phyloP scores from a whole-genome alignment of 176 grass and related monocot genomes.

The Triticum turgidum region DNA sequence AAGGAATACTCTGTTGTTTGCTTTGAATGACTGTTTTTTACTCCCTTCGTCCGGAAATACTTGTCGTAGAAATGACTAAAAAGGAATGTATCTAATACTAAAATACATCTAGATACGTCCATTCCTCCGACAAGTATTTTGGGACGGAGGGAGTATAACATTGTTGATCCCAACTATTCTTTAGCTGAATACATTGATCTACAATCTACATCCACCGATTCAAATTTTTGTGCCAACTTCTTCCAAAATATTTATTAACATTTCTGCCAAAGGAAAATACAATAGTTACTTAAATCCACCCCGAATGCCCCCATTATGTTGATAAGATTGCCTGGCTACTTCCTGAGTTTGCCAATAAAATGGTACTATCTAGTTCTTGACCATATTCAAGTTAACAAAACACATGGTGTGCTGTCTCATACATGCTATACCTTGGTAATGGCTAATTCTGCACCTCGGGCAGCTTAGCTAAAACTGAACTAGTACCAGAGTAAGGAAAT shows the following conservation, averaged over 20 bases:
- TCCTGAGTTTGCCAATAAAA: not conserved
- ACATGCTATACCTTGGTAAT: slow-evolving; percentile 18
- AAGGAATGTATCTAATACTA: too few species aligned
- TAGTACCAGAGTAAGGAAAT: slow-evolving; percentile 25
- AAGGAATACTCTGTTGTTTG: not conserved
- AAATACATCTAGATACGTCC: too few species aligned
- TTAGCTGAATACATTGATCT: not conserved
- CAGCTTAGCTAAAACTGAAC: slow-evolving; percentile 29
- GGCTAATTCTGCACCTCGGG: not conserved
- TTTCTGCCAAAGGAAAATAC: slow-evolving; percentile 23
- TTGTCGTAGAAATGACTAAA: too few species aligned
- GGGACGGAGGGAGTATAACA: not conserved
- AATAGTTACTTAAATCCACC: not conserved
- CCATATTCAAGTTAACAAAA: not conserved
- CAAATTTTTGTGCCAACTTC: not conserved
- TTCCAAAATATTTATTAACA: slow-evolving; percentile 34
- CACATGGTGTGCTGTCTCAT: slow-evolving; percentile 5
- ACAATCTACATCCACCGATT: not conserved
- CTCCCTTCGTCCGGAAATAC: too few species aligned
- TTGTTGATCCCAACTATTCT: not conserved
- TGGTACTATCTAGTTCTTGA: not conserved
- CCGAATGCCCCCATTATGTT: not conserved
- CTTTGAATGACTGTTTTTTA: not conserved
- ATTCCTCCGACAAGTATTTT: too few species aligned
- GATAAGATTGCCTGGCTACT: not conserved